Conservation (phyloP, 768 basidiomycete genomes). For the Mycena chlorophos region DNA sequence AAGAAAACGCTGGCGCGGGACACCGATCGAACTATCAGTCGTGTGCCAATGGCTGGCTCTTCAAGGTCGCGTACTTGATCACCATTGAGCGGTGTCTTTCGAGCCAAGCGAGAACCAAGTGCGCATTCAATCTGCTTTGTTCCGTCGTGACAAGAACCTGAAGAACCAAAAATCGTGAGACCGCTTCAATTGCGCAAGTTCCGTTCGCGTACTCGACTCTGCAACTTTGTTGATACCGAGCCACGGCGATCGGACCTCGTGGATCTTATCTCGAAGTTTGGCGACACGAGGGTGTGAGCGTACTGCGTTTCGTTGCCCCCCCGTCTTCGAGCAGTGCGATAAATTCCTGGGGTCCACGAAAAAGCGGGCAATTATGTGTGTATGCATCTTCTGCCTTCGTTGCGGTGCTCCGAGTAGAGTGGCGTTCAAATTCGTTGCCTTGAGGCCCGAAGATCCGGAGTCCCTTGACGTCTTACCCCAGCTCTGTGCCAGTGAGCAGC, state of each 20-base stretch:
- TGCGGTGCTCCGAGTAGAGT: background rate
- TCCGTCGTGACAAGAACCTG: too few relatives aligned
- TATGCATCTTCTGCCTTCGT: background rate
- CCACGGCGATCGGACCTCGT: background rate
- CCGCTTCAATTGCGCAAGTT: too few relatives aligned
- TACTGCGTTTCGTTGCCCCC: background rate
- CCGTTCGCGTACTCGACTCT: background rate
- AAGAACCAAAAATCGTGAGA: too few relatives aligned
- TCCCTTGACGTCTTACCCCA: background rate
- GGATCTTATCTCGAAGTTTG: slow-evolving; percentile 1
- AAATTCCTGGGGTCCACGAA: too few relatives aligned
- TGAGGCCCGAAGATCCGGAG: background rate
- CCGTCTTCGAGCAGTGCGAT: background rate
- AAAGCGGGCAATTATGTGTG: background rate
- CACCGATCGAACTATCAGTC: background rate
- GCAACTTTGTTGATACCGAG: background rate
- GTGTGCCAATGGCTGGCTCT: too few relatives aligned
- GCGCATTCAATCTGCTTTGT: too few relatives aligned
- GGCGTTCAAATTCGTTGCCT: background rate
- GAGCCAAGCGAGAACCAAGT: too few relatives aligned
- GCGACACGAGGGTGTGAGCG: background rate
- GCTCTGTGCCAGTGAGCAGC: too few relatives aligned
- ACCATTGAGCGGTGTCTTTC: too few relatives aligned
- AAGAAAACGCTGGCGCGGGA: background rate
- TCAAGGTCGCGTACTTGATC: too few relatives aligned